Conservation (phyloP, 2,329 filamentous ascomycete species). For the Neurospora sp. region DNA sequence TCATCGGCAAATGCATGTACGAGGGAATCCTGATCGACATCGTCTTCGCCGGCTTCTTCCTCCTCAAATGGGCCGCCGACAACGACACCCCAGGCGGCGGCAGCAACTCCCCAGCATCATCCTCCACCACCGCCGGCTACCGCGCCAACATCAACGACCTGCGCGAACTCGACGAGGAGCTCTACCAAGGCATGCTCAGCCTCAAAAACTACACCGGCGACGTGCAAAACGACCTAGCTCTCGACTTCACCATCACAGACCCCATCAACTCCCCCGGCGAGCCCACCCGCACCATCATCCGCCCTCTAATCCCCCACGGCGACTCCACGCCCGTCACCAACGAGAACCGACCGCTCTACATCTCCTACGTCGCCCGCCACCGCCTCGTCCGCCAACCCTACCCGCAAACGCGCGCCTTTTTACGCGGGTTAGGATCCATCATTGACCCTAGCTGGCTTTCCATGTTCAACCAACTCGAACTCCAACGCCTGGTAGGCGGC, state of each 20-base stretch:
- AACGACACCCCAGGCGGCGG: conserved; percentile 51
- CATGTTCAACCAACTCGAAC: conserved; percentile 96
- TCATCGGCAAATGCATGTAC: conserved; percentile 94
- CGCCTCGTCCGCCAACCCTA: conserved; percentile 72
- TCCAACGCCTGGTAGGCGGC: conserved; percentile 87
- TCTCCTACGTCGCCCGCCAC: conserved; percentile 82
- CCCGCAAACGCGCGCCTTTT: conserved; percentile 77
- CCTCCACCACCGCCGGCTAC: conserved; percentile 51
- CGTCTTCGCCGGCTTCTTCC: conserved; percentile 87
- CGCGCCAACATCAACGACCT: conserved; percentile 92
- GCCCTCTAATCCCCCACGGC: conserved; percentile 68
- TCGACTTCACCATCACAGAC: conserved; percentile 87
- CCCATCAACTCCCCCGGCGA: conserved; percentile 38
- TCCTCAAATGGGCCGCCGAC: conserved; percentile 73
- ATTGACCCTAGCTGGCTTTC: conserved; percentile 88
- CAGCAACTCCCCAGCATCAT: conserved; percentile 95
- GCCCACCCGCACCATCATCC: conserved; percentile 53
- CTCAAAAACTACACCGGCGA: conserved; percentile 82
- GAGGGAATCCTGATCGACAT: conserved; percentile 94
- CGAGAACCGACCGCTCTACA: conserved; percentile 87
- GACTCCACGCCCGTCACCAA: conserved; percentile 75
- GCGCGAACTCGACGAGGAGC: conserved; percentile 77
- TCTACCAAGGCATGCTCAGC: conserved; percentile 76
- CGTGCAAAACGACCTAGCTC: conserved; percentile 60
- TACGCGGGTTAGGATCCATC: conserved; percentile 76